These are phyloP conservation scores for Fraxinus floribunda DNA, from an alignment of 305 asterid genomes.

Conservation along the genomic window DNA sequence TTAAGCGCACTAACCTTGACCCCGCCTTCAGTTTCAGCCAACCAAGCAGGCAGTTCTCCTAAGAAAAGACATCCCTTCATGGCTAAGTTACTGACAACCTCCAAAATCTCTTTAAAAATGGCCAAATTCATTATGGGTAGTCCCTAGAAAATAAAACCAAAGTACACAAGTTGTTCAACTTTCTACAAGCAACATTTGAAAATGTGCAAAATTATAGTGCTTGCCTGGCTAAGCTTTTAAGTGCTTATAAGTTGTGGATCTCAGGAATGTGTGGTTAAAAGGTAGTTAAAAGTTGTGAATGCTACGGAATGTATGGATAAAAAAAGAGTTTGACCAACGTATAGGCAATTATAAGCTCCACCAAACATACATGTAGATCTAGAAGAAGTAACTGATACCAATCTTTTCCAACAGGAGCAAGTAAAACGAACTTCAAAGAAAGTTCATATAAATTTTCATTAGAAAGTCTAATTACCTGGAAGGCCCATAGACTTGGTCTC, in stretches of 20 bases:
- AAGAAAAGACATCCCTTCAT: slow-evolving; percentile 62
- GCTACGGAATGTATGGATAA: neutral
- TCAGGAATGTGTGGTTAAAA: no score
- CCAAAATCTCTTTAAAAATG: slow-evolving; percentile 52
- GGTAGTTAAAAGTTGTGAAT: neutral
- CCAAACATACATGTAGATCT: neutral
- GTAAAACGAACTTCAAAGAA: neutral
- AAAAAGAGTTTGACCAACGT: neutral
- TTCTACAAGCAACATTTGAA: neutral
- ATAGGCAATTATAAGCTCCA: neutral
- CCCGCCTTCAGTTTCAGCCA: slow-evolving; percentile 51
- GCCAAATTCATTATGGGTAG: slow-evolving; percentile 57
- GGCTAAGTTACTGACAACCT: slow-evolving; percentile 54
- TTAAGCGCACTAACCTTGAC: slow-evolving; percentile 41
- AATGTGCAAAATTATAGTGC: neutral
- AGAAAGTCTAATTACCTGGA: slow-evolving; percentile 55
- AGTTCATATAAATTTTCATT: neutral
- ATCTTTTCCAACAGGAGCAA: neutral
- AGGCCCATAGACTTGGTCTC: slow-evolving; percentile 76
- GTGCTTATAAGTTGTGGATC: neutral
- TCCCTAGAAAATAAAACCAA: slow-evolving; percentile 48
- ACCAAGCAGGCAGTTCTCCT: slow-evolving; percentile 73
- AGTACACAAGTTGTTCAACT: neutral
- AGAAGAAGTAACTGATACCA: neutral
- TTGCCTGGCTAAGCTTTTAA: neutral